phyloP scores from a whole-genome alignment of 768 basidiomycete genomes.

The Nidula microcarpa region DNA sequence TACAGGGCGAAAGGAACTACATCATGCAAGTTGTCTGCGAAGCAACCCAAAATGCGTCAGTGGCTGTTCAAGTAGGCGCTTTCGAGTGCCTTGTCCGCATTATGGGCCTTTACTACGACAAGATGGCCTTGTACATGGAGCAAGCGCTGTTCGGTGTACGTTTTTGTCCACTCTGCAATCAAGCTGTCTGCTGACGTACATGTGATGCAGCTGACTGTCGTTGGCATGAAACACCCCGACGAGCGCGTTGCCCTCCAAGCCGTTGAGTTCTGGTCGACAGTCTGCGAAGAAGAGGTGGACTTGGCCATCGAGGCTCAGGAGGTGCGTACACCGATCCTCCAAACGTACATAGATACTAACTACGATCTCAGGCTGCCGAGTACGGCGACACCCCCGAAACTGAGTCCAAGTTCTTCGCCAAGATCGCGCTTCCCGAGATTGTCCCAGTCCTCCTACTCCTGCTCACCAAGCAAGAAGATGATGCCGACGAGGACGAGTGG shows the following conservation, averaged over 20 bases:
- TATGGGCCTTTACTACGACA: conserved; percentile 98
- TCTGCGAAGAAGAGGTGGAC: conserved; percentile 96
- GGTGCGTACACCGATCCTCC: conserved; percentile 37
- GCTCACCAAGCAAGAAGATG: conserved; percentile 91
- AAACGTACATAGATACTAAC: conserved; percentile 4
- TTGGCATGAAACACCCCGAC: conserved; percentile 94
- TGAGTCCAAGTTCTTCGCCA: conserved; percentile 90
- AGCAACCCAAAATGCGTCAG: conserved; percentile 82
- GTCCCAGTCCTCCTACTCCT: conserved; percentile 87
- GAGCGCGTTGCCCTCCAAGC: conserved; percentile 94
- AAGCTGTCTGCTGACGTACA: conserved; percentile 7
- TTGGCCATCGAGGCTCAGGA: conserved; percentile 89
- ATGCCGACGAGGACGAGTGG: conserved; percentile 99
- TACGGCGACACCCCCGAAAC: conserved; percentile 85
- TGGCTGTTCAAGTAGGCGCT: conserved; percentile 88
- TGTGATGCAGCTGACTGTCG: conserved; percentile 75
- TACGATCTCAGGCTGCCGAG: conserved; percentile 64
- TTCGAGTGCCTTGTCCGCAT: conserved; percentile 95
- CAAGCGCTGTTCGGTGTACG: conserved; percentile 94
- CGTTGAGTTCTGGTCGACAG: conserved; percentile 99
- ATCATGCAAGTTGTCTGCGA: conserved; percentile 99
- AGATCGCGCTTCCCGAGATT: conserved; percentile 92
- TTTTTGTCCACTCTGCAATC: conserved; percentile 16
- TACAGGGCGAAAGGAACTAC: conserved; percentile 96
- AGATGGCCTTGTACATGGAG: conserved; percentile 99